Base-by-base conservation (phyloP, 164 flowering plant species). In the Annona squamosa region DNA sequence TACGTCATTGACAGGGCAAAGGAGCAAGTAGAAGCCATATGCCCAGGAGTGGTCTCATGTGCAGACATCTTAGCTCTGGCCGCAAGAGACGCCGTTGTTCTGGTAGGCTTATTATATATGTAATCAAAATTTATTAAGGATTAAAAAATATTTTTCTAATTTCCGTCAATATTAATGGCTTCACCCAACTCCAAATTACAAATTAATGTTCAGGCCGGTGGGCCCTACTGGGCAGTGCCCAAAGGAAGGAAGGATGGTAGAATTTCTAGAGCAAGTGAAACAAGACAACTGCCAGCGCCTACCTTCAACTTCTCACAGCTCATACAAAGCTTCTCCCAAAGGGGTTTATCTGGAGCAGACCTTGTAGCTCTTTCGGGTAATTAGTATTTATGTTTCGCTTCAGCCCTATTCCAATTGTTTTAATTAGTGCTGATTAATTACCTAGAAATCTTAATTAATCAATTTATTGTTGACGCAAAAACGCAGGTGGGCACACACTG, bases 21-120 rank as follows among this genome's bases (percentile, higher is more conserved):
- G 77, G 78, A 85, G 77, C 86, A 81, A 48, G 70, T 92, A 0
- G 96, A 92, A 81, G 80, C 83, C 42, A 0, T 76, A 67, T 91
- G 98, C 79, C 96, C 98, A 4, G 93, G 93, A 10, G 88, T 89
- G n/a, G 98, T 93, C 67, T 93, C 98, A 52, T 93, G 98, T 80
- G 98, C 98, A 52, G 98, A 93, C 74, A 88, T 93, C 42, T 63
- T 93, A 65, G 97, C 98, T 73, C 79, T 93, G 0, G 92, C 97
- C 71, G 97, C 97, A 13, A 83, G 97, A 57, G 97, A 93, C 78
- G 92, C 90, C 0, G 97, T 93, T 2, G 81, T 80, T 6, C 79
- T 93, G 77, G 97, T 93, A 63, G 84, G 75, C 18, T 52, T 65
- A 26, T 26, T 26, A 26, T 26, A 26, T 1, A 26, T 42, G 13